phyloP scores from a whole-genome alignment of 2,329 filamentous ascomycete species.

The Paracoccidioides brasiliensis region DNA sequence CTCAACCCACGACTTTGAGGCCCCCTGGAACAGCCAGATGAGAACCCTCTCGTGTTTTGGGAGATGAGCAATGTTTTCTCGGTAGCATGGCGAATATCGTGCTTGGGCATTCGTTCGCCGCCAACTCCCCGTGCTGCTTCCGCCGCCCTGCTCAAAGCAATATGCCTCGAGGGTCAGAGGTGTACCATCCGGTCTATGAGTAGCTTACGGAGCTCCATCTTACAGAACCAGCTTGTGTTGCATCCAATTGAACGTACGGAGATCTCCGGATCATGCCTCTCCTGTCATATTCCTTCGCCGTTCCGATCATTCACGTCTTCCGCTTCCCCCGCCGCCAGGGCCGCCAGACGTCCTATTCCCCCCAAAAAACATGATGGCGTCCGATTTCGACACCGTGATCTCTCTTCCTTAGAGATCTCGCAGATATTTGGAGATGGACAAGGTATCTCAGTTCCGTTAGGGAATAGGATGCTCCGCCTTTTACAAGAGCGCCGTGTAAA shows the following conservation, averaged over 20 bases:
- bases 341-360: not conserved
- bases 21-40: not conserved
- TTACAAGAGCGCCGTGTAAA: slow-evolving; percentile 32
- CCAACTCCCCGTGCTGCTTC: slow-evolving; percentile 9
- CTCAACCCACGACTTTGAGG: not conserved
- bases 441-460: slow-evolving; percentile 19
- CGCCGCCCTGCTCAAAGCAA: not conserved
- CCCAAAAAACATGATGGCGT: slow-evolving; percentile 15
- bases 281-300: not conserved
- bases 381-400: slow-evolving; percentile 17
- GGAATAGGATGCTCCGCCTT: slow-evolving; percentile 27
- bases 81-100: slow-evolving; percentile 30
- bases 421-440: slow-evolving; percentile 23
- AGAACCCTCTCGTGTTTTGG: not conserved
- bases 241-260: not conserved
- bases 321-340: not conserved
- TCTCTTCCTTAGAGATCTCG: slow-evolving; percentile 15
- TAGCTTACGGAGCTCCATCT: not conserved
- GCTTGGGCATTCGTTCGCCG: slow-evolving; percentile 22
- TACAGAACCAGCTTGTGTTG: not conserved
- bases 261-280: not conserved
- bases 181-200: not conserved
- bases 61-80: slow-evolving; percentile 32
- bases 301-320: not conserved
- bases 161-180: slow-evolving; percentile 4